Conservation (phyloP, 2,329 filamentous ascomycete species). For the Cladosporium velox region DNA sequence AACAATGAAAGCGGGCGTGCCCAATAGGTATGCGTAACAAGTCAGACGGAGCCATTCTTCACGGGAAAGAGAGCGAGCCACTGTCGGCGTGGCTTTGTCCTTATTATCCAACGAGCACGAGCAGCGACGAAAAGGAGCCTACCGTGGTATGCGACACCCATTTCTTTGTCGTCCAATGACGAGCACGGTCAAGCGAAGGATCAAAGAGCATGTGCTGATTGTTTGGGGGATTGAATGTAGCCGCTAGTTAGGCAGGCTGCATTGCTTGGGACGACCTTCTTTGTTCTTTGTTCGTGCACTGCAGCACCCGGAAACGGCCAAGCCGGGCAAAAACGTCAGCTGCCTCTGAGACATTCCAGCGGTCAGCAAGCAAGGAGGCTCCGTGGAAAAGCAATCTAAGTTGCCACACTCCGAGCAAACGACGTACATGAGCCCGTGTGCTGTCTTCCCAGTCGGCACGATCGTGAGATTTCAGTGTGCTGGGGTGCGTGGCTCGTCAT, state of each 20-base stretch:
- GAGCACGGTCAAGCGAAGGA: constrained; percentile 31
- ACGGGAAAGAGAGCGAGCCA: constrained; percentile 17
- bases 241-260: constrained; percentile 21
- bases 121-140: constrained; percentile 24
- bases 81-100: constrained; percentile 32
- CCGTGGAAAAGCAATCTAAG: constrained; percentile 32
- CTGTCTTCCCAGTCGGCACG: constrained; percentile 4
- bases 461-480: constrained; percentile 18
- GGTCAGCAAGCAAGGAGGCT: constrained; percentile 36
- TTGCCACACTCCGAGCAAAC: constrained; percentile 34
- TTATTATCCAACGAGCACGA: constrained; percentile 31
- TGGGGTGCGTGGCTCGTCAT: constrained; percentile 22
- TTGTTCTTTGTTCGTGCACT: constrained; percentile 40
- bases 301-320: constrained; percentile 36
- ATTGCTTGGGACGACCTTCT: constrained; percentile 29
- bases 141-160: constrained; percentile 33
- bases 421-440: constrained; percentile 27
- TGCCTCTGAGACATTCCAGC: constrained; percentile 38
- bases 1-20: constrained; percentile 35
- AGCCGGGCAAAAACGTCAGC: constrained; percentile 31
- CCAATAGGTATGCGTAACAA: constrained; percentile 35
- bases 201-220: constrained; percentile 34
- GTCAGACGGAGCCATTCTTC: constrained; percentile 34
- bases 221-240: constrained; percentile 33
- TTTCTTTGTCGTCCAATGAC: constrained; percentile 37